Base-by-base conservation (phyloP, 2,329 filamentous ascomycete genomes). In the Colletotrichum falcatum region DNA sequence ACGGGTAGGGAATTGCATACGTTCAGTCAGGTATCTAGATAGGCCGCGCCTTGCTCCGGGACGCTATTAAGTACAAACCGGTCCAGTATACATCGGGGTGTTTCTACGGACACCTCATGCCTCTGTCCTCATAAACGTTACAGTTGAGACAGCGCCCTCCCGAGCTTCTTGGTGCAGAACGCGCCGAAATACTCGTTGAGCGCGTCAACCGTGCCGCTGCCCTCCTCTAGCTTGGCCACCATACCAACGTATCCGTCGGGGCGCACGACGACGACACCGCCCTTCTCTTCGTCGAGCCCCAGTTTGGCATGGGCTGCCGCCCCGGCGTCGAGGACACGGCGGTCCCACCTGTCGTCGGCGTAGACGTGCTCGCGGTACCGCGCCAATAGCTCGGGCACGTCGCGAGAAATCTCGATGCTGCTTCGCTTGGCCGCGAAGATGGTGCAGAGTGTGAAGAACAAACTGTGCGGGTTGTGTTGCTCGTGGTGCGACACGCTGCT, bases 211-310 rank as follows among this genome's bases (percentile, higher is more conserved):
- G 94, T 97, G 20, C 90, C 93, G 67, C 82, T 89, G 0, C 94
- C 95, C 79, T 95, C 91, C 1, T 88, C 90, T 28, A 98, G 83
- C 75, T 86, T 86, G 14, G 92, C 88, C 5, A 94, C 92, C 72
- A 93, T 87, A 28, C 92, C 93, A 35, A 97, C 91, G 79, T 97
- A 96, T 9, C 94, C 94, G 79, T 97, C 94, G 0, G 95, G 94
- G 54, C 94, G 84, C 9, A 97, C 93, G 12, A 97, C 92, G 1
- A 97, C 91, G 2, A 97, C 88, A 66, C 92, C 94, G 14, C 94
- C 94, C 72, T 84, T 87, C 72, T 92, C 89, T 76, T 91, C 84
- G 73, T 92, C 88, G 33, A 97, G 79, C 0, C 95, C 95, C 86
- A 97, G 92, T 86, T 97, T 97, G 51, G 91, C 90, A 80, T 98